These are phyloP conservation scores for Raddia guianensis DNA, from an alignment of 176 grass and related monocot genomes.

Conservation along the genomic window DNA sequence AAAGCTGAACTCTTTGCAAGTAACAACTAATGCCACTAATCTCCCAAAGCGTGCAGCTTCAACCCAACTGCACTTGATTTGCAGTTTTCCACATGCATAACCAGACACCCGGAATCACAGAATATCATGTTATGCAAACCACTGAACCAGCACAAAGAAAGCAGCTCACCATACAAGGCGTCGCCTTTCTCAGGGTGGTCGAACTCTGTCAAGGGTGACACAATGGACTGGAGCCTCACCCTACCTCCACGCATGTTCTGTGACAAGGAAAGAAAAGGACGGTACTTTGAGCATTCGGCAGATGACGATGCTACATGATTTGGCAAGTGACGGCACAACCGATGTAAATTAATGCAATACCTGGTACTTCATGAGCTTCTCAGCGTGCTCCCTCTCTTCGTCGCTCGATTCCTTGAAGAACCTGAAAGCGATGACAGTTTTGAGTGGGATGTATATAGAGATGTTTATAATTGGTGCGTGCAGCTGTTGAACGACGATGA, in stretches of 20 bases:
- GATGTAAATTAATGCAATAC: conserved; percentile 9
- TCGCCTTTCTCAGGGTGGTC: conserved; percentile 97
- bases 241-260: conserved; percentile 70
- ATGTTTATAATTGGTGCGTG: too few species aligned
- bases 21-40: neutral
- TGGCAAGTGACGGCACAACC: neutral
- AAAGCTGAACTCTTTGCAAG: neutral
- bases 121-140: conserved; percentile 1
- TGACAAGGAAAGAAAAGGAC: neutral
- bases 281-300: neutral
- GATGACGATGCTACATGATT: neutral
- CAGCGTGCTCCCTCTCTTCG: conserved; percentile 70
- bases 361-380: conserved; percentile 92
- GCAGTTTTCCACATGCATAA: neutral
- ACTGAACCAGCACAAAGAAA: neutral
- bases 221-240: conserved; percentile 54
- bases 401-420: conserved; percentile 93
- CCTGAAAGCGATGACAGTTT: conserved; percentile 28
- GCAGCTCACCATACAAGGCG: conserved; percentile 70
- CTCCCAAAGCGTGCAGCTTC: neutral
- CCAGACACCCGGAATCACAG: neutral
- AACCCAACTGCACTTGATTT: neutral
- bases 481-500: neutral
- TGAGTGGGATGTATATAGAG: neutral
- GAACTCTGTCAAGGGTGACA: conserved; percentile 66